A percentile compares a stretch with the other conserved stretches of the same genome.
These are phyloP conservation scores for Citrus maxima DNA, from an alignment of 345 rosid species.

Conservation along the genomic window DNA sequence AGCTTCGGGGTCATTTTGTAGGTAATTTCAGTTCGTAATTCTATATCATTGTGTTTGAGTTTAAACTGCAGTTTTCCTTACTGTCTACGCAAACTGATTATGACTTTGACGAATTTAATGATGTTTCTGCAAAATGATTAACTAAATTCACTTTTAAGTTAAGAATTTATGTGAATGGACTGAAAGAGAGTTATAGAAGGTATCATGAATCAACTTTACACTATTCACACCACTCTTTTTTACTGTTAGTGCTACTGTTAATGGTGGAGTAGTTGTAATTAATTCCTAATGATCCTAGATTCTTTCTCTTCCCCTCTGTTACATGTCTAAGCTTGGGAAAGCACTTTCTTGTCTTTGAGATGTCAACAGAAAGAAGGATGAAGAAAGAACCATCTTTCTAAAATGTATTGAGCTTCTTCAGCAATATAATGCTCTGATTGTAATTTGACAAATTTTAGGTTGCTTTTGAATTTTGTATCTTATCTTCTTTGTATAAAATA, in stretches of 20 bases:
- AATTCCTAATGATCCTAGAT: not conserved
- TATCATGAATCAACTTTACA: slow-evolving; percentile 4
- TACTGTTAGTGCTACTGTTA: not conserved
- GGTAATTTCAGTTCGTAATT: slow-evolving; percentile 32
- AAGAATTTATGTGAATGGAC: not conserved
- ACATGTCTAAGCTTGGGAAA: not conserved
- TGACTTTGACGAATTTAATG: not conserved
- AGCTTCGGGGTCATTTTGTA: slow-evolving; percentile 95
- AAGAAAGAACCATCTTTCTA: no score
- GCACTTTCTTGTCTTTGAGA: no score
- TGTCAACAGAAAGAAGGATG: no score
- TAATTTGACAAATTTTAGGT: not conserved
- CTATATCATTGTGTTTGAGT: not conserved
- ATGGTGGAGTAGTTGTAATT: not conserved
- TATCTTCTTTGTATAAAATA: not conserved
- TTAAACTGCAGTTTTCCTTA: not conserved
- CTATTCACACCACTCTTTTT: not conserved
- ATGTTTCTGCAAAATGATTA: not conserved
- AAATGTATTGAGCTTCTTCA: no score
- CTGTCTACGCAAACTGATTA: not conserved
- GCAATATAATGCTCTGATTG: not conserved
- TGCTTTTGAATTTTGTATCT: not conserved
- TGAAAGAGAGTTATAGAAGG: slow-evolving; percentile 6
- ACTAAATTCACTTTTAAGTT: not conserved
- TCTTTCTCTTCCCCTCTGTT: not conserved